A percentile compares a stretch with the other conserved stretches of the same genome.
Conservation (phyloP, 352 stramenopile species). For the Globisporangium recalcitrans region DNA sequence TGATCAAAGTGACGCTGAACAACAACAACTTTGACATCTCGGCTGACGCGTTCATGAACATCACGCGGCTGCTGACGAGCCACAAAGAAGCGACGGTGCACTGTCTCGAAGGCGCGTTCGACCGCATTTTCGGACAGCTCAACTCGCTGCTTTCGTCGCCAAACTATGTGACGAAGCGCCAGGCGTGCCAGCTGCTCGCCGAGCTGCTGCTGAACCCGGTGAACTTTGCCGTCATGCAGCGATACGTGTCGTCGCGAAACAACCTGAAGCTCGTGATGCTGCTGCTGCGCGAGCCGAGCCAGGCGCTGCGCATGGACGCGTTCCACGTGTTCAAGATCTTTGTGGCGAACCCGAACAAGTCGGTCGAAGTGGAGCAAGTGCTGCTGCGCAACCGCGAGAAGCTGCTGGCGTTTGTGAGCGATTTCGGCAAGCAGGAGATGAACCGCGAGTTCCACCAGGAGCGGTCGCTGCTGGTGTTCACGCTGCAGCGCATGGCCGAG, state of each 20-base stretch:
- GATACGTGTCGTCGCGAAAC: constrained; percentile 59
- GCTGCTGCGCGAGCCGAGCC: constrained; percentile 65
- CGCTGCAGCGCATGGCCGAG: constrained; percentile 56
- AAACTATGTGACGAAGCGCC: constrained; percentile 75
- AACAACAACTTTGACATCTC: constrained; percentile 84
- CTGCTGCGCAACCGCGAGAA: constrained; percentile 74
- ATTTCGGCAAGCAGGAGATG: constrained; percentile 70
- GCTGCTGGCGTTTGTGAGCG: constrained; percentile 64
- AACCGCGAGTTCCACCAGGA: constrained; percentile 76
- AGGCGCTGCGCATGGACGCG: constrained; percentile 74
- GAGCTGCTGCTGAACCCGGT: constrained; percentile 69
- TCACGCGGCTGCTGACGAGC: constrained; percentile 57
- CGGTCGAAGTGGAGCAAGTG: constrained; percentile 60
- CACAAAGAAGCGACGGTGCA: constrained; percentile 55
- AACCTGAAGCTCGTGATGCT: constrained; percentile 78
- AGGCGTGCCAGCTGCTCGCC: constrained; percentile 64
- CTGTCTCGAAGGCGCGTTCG: constrained; percentile 49
- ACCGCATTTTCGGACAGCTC: constrained; percentile 62
- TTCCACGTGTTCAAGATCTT: constrained; percentile 90
- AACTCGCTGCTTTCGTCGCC: constrained; percentile 53
- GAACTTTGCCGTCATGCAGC: constrained; percentile 77
- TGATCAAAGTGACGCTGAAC: constrained; percentile 68
- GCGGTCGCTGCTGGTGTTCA: constrained; percentile 65
- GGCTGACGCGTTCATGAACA: constrained; percentile 78
- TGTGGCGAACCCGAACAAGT: constrained; percentile 83